These are phyloP conservation scores for Skeletonema grethae DNA, from an alignment of 108 stramenopile species.

Conservation along the genomic window DNA sequence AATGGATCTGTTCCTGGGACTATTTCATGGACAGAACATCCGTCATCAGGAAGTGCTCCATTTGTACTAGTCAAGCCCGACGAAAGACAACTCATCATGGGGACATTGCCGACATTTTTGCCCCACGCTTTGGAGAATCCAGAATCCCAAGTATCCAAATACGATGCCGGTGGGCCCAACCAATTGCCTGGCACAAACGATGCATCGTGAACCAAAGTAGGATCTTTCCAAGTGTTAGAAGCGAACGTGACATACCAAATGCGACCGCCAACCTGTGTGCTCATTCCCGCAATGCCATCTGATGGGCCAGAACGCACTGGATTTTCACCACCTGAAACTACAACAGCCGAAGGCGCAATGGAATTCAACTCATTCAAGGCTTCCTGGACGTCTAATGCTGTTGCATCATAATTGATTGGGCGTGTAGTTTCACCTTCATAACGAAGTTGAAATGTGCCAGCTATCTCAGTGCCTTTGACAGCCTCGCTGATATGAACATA, in stretches of 20 bases:
- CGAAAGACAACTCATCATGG: conserved; percentile 57
- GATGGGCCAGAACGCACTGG: conserved; percentile 47
- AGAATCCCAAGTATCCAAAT: conserved; percentile 72
- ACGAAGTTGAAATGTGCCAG: conserved; percentile 77
- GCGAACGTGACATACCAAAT: conserved; percentile 79
- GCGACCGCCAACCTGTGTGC: conserved; percentile 76
- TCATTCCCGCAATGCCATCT: conserved; percentile 41
- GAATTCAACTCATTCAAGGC: conserved; percentile 68
- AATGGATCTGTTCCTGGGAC: conserved; percentile 74
- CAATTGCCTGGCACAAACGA: conserved; percentile 77
- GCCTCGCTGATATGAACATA: conserved; percentile 29
- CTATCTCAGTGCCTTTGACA: conserved; percentile 55
- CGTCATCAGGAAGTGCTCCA: conserved; percentile 56
- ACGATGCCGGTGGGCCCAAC: conserved; percentile 51
- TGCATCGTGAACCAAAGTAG: conserved; percentile 55
- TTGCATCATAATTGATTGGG: conserved; percentile 64
- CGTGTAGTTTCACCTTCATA: conserved; percentile 79
- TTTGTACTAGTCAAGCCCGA: conserved; percentile 65
- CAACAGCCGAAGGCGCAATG: conserved; percentile 70
- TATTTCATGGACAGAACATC: conserved; percentile 65
- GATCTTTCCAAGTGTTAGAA: conserved; percentile 77
- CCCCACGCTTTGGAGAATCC: conserved; percentile 88
- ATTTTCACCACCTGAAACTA: conserved; percentile 57
- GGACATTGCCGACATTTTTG: conserved; percentile 77
- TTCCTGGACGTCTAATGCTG: conserved; percentile 60